Evolutionary conservation across 257 asterid genomes (phyloP), one percentile per base, ranked within the genome.

Genomic region (Ajuga chamaepitys): DNA sequence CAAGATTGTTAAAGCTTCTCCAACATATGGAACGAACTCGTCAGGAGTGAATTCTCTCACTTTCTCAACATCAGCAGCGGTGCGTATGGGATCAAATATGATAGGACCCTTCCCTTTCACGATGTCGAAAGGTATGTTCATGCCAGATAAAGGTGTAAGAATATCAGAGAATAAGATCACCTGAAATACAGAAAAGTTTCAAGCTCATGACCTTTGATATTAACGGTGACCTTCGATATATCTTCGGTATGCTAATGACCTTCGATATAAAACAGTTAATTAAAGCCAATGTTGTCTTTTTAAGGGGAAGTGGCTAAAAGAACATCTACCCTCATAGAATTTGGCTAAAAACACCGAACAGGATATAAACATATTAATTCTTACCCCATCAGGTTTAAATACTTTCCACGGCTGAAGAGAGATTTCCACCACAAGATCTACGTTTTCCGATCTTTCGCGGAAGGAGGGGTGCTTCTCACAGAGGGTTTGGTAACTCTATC

Each of bases 391-490:
- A 32, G 99, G 99, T 72, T 44, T 82, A 68, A 94, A 94, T 61
- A 90, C 95, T 79, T 90, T 65, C 96, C 97, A 94, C 22, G 97
- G 97, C 84, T 94, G 99, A 64, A 94, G 84, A 54, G 99, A 94
- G 72, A 94, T 94, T 72, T 94, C 99, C 68, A 94, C 99, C 79
- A 90, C 97, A 58, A 94, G 99, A 80, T 94, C 95, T 0, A 94
- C 99, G 70, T 94, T 94, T 76, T 94, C 99, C 42, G 97, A 94
- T 81, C 99, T 85, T 67, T 94, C 96, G 37, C 97, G 99, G 41
- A 94, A 94, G 22, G 95, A 88, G 3, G 97, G 99, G 70, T 94
- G 70, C 86, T 88, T 94, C 95, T 94, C 95, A 54, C 97, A 90
- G 56, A 94, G 85, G 57, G 42, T 70, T 90, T 94, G 99, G 80